Conservation (phyloP, 1,284 basidiomycete genomes). For the Erythrobasidium hasegawianum region DNA sequence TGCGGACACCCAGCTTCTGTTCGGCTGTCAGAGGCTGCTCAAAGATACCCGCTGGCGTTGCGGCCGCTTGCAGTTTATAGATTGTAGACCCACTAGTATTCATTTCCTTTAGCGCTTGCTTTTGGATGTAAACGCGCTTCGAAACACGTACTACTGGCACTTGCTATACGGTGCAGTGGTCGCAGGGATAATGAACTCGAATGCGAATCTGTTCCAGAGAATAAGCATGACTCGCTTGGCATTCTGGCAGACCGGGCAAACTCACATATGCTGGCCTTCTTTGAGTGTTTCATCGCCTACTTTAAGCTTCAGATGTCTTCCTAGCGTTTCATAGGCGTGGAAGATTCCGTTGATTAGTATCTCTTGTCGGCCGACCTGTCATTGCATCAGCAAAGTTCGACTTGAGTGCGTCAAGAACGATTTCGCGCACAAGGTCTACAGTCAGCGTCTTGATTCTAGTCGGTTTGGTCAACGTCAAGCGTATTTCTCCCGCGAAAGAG, state of each 20-base stretch:
- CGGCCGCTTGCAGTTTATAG: background rate
- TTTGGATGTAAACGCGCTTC: too few relatives aligned
- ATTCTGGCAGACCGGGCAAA: background rate
- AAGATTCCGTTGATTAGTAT: background rate
- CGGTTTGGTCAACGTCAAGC: background rate
- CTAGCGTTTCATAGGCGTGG: constrained; percentile 1
- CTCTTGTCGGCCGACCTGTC: constrained; percentile 1
- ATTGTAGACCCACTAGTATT: background rate
- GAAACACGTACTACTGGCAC: background rate
- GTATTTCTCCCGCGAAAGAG: background rate
- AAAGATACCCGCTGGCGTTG: background rate
- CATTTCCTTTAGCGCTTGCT: too few relatives aligned
- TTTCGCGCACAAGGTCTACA: background rate
- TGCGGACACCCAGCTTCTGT: background rate
- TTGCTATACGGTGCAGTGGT: background rate
- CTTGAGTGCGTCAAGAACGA: background rate
- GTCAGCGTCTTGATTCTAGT: constrained; percentile 1
- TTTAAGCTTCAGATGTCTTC: background rate
- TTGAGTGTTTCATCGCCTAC: background rate
- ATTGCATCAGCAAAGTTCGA: background rate
- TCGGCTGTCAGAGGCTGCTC: background rate
- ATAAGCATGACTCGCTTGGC: background rate
- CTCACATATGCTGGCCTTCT: background rate
- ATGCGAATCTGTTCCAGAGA: background rate
- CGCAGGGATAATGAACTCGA: background rate